Evolutionary conservation across 805 yeast species (phyloP), one percentile per base, ranked within the genome.

Genomic region (Candida saitoana): DNA sequence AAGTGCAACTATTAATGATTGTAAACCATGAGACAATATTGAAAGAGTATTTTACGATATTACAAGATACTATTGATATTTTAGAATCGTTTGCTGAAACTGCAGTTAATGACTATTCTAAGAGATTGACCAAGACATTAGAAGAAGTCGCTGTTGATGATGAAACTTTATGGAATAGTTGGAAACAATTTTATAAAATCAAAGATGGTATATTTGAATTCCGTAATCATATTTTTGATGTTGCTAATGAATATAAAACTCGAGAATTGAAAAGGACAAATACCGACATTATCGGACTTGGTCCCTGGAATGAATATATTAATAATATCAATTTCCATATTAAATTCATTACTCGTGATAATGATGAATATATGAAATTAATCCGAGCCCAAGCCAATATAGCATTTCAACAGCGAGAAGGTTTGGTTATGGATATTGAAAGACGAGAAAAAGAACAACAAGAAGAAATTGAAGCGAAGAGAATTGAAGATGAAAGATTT

Each of bases 31-130:
- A 52, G 16, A 24, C 42, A 6, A 41, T 70, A 9, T 46, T 65
- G 33, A 53, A 48, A 8, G 45, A 54, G 31, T 70, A 69, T 48
- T 67, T 61, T 39, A 42, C 44, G 14, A 56, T 52, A 3, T 49
- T 63, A 17, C 75, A 70, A 43, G 60, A 59, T 20, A 73, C 82
- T 29, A 70, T 84, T 40, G 90, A 85, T 48, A 73, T 82, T 0
- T 74, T 81, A 55, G 90, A 84, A 57, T 84, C 84, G 46, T 85
- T 84, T 69, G 80, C 83, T 4, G 89, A 84, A 41, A 74, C 79
- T 5, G 71, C 85, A 20, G 71, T 84, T 41, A 72, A 65, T 49
- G 87, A 83, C 49, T 84, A 82, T 63, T 75, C 84, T 5, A 74
- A 76, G 40, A 74, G 78, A 44, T 71, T 84, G 54, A 73, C 80